Conservation (phyloP, 2,329 filamentous ascomycete species). For the Ophiosphaerella narmari region DNA sequence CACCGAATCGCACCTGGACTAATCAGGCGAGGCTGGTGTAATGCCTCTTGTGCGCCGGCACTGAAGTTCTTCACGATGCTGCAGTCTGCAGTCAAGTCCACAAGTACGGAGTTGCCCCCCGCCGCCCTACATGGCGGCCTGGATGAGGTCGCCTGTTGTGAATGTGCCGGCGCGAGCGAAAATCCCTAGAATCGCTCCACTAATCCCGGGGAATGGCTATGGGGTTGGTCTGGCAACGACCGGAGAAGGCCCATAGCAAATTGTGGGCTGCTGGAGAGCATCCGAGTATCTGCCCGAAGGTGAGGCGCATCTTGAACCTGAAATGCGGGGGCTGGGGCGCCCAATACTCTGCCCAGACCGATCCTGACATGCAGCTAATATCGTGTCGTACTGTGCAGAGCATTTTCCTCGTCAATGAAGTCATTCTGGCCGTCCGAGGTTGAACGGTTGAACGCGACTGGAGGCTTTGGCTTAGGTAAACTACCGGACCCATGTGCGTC, state of each 20-base stretch:
- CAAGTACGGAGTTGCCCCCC: conserved; percentile 9
- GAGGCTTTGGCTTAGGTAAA: neutral
- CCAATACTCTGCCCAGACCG: too few species aligned
- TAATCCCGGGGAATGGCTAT: conserved; percentile 10
- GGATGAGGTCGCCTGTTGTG: neutral
- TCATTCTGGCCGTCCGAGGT: too few species aligned
- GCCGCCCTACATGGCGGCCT: neutral
- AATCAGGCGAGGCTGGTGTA: conserved; percentile 7
- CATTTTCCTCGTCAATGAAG: too few species aligned
- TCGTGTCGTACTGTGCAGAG: neutral
- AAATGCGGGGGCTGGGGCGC: conserved; percentile 2
- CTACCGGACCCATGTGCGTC: neutral
- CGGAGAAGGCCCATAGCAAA: conserved; percentile 17
- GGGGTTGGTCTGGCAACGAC: conserved; percentile 18
- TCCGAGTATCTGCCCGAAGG: conserved; percentile 34
- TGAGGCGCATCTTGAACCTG: conserved; percentile 8
- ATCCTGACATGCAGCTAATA: neutral
- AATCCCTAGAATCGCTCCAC: conserved; percentile 1
- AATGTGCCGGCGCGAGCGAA: neutral
- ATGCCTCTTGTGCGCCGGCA: conserved; percentile 14
- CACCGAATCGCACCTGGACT: conserved; percentile 19
- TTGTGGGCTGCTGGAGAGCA: conserved; percentile 7
- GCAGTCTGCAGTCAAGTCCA: conserved; percentile 3
- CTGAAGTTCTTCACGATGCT: neutral
- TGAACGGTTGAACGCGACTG: neutral